Evolutionary conservation across 495 filamentous ascomycete species (phyloP).

Genomic region (Podospora appendiculata): DNA sequence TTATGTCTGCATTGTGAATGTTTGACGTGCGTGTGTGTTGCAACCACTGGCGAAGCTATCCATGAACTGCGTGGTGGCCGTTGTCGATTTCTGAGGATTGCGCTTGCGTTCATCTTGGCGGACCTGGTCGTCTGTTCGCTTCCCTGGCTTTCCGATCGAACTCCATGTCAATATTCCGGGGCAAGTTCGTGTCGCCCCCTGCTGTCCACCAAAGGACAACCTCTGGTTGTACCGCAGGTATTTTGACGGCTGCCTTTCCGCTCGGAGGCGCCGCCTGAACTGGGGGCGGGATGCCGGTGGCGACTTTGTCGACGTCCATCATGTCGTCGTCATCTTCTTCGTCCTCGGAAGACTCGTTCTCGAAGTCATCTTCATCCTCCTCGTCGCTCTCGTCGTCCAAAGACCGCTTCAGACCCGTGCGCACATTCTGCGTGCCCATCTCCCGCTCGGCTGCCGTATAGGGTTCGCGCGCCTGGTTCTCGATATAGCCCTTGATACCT

Average conservation of each 20-base stretch:
- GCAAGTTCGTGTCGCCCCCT: constrained; percentile 26
- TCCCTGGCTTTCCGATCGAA: neutral
- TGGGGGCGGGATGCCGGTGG: neutral
- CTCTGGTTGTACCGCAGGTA: constrained; percentile 14
- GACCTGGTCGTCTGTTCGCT: neutral
- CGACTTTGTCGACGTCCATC: constrained; percentile 12
- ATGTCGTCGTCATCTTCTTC: constrained; percentile 28
- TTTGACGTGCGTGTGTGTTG: neutral
- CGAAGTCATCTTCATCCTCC: constrained; percentile 47
- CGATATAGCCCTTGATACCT: constrained; percentile 31
- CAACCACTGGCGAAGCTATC: neutral
- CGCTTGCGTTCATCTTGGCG: neutral
- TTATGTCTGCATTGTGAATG: too few species aligned
- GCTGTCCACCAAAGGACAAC: constrained; percentile 23
- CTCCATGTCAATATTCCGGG: constrained; percentile 17
- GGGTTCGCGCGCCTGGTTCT: constrained; percentile 40
- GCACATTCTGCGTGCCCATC: constrained; percentile 58
- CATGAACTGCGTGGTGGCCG: neutral
- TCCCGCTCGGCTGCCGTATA: constrained; percentile 65
- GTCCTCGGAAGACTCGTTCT: constrained; percentile 35
- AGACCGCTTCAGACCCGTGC: constrained; percentile 54
- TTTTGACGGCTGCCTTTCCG: neutral
- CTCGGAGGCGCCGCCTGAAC: neutral
- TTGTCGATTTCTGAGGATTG: neutral
- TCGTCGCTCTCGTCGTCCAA: constrained; percentile 49